Evolutionary conservation across 2,329 filamentous ascomycete species (phyloP), one percentile per base, ranked within the genome.

Genomic region (Malbranchea cinnamomea): DNA sequence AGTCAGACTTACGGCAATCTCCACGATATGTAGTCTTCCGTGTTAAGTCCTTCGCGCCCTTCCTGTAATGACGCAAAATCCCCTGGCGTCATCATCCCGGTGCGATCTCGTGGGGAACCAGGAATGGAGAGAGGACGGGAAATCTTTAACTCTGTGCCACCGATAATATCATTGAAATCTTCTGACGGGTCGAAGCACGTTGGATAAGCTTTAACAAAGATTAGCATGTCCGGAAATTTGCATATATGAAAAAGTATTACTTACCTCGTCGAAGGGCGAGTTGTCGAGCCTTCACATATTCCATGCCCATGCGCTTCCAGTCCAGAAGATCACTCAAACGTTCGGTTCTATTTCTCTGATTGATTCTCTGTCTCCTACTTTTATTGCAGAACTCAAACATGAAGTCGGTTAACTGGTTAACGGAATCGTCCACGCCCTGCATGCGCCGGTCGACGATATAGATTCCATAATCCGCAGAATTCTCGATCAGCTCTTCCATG

Each of bases 221-320:
- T 37, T 50, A 40, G 46, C 37, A 15, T 14, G 25, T 14, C 16
- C 16, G 16, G 17, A 8, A 27, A 26, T n/a, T 28, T n/a, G 26
- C 5, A 28, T 3, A 14, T 13, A 19, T 14, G 25, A 31, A 4
- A 7, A 28, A 27, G 9, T 28, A 28, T 8, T 22, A 24, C 39
- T 37, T 48, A 62, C 61, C 59, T 56, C 89, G 72, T 46, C 89
- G 70, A 39, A 98, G 65, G 14, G 89, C 89, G 48, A 98, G 60
- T 56, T 95, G 89, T 28, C 89, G 74, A 19, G 89, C 89, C 65
- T 95, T 98, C 60, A 94, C 83, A 50, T 98, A 98, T 59, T 98
- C 89, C 76, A 95, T 78, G 13, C 89, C 89, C 89, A 98, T 98
- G 28, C 89, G 72, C 69, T 95, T 95, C 89, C 89, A 98, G 60